Evolutionary conservation across 2,329 filamentous ascomycete species (phyloP).

Genomic region (Aspergillus proliferans): DNA sequence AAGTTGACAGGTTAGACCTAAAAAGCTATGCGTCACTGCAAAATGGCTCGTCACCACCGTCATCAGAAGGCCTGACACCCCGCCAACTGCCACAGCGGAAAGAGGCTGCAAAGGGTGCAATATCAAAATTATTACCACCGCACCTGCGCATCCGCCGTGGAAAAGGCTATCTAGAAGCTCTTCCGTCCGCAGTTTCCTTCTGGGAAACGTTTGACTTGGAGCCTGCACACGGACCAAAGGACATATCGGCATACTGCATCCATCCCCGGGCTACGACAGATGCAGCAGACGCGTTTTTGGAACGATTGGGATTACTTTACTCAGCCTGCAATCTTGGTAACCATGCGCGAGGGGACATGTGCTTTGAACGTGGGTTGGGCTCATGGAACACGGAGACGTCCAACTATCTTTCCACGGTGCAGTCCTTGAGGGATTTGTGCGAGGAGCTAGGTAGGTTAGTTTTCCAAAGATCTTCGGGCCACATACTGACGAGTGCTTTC

Average conservation of each 20-base stretch:
- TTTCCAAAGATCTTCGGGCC: not conserved
- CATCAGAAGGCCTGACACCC: constrained; percentile 8
- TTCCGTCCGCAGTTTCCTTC: constrained; percentile 52
- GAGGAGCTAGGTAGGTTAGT: constrained; percentile 30
- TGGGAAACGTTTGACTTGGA: constrained; percentile 57
- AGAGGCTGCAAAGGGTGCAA: constrained; percentile 25
- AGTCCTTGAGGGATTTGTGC: constrained; percentile 27
- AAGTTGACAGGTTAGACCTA: constrained; percentile 29
- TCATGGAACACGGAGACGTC: constrained; percentile 28
- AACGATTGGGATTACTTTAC: constrained; percentile 50
- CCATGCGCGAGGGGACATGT: constrained; percentile 41
- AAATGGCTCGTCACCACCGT: constrained; percentile 15
- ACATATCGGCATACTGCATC: constrained; percentile 53
- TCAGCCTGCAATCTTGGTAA: constrained; percentile 52
- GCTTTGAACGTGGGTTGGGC: constrained; percentile 33
- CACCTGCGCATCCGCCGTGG: constrained; percentile 51
- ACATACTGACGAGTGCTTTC: constrained; percentile 9
- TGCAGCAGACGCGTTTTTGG: constrained; percentile 46
- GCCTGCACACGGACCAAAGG: constrained; percentile 50
- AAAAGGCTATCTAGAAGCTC: constrained; percentile 48
- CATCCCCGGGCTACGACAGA: constrained; percentile 45
- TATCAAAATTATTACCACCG: constrained; percentile 43
- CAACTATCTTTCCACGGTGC: constrained; percentile 30
- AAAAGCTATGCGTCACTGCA: constrained; percentile 31
- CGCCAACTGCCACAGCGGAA: constrained; percentile 20